phyloP scores from a whole-genome alignment of 192 early-diverging fungal species.

The Coemansia biformis region DNA sequence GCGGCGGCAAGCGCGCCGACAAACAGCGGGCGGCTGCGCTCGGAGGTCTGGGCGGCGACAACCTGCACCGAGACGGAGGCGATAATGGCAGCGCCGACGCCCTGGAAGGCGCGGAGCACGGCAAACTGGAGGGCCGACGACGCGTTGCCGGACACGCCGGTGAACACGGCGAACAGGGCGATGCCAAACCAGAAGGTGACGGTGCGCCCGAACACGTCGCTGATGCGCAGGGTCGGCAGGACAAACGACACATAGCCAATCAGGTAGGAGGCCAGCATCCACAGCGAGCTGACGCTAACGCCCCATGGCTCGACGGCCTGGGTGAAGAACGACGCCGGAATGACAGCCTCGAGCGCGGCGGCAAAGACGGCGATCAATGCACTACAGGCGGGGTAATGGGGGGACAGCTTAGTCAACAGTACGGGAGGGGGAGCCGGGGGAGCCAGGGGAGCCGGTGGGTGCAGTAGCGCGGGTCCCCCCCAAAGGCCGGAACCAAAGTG shows the following conservation, averaged over 20 bases:
- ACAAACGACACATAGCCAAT: slow-evolving; percentile 38
- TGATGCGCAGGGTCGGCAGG: slow-evolving; percentile 31
- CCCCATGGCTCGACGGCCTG: slow-evolving; percentile 40
- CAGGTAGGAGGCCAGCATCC: slow-evolving; percentile 45
- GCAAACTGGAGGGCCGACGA: slow-evolving; percentile 20
- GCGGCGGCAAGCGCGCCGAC: slow-evolving; percentile 27
- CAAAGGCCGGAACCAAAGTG: too few species aligned
- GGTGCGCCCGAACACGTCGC: slow-evolving; percentile 25
- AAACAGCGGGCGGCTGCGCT: slow-evolving; percentile 31
- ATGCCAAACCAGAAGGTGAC: slow-evolving; percentile 33
- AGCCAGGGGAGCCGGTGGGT: background rate
- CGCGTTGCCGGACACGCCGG: slow-evolving; percentile 23
- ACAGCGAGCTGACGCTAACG: slow-evolving; percentile 42
- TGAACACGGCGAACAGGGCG: slow-evolving; percentile 28
- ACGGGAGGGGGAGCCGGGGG: too few species aligned
- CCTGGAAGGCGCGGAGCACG: slow-evolving; percentile 40
- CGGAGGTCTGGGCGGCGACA: slow-evolving; percentile 18
- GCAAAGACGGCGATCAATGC: slow-evolving; percentile 26
- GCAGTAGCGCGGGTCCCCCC: too few species aligned
- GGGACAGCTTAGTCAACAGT: too few species aligned
- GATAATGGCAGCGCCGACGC: slow-evolving; percentile 35
- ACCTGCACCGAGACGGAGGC: slow-evolving; percentile 14
- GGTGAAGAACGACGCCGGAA: slow-evolving; percentile 43
- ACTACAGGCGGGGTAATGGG: slow-evolving; percentile 7
- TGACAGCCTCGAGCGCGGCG: slow-evolving; percentile 16